Evolutionary conservation across 176 grass and related monocot species (phyloP), one percentile per base, ranked within the genome.

Genomic region (Guadua angustifolia): DNA sequence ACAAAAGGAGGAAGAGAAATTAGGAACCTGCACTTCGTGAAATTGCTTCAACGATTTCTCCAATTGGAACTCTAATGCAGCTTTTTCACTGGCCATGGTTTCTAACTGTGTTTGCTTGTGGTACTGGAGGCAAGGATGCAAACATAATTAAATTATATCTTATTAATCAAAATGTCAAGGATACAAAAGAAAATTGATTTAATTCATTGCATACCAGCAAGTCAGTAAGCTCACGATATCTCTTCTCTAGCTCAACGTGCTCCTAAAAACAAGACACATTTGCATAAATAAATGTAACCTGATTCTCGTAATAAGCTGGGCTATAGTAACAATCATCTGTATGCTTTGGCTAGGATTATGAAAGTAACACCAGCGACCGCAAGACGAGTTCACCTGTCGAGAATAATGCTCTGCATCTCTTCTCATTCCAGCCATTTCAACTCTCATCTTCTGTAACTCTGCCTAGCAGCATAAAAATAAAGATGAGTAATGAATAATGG

Each of bases 91-190:
- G 32, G 93, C 85, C 93, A 99, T 92, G 46, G 83, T 88, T 87
- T 99, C 96, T 79, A 99, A 78, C 78, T 99, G 93, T 79, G 96
- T 99, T 99, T 99, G 96, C 78, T 99, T 99, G 85, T 99, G 96
- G 88, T 99, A 99, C 96, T 99, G 81, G 78, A 91, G 88, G 70
- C 82, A 82, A 77, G 61, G 50, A 85, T 44, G 22, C 65, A 89
- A 19, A 38, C 24, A 84, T 15, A 82, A 71, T 82, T 33, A 87
- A 69, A 55, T 43, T 60, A 73, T 44, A 10, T 74, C 50, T 69
- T 29, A 13, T 71, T 69, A 65, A 44, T 25, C 26, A 73, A 56
- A 64, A 73, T 73, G 5, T 4, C 15, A 83, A 91, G 25, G 6
- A 46, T 22, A 43, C 29, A 66, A 35, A 73, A 35, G 24, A 50